Conservation (phyloP, 768 basidiomycete genomes). For the Tylopilus plumbeoviolaceoides region DNA sequence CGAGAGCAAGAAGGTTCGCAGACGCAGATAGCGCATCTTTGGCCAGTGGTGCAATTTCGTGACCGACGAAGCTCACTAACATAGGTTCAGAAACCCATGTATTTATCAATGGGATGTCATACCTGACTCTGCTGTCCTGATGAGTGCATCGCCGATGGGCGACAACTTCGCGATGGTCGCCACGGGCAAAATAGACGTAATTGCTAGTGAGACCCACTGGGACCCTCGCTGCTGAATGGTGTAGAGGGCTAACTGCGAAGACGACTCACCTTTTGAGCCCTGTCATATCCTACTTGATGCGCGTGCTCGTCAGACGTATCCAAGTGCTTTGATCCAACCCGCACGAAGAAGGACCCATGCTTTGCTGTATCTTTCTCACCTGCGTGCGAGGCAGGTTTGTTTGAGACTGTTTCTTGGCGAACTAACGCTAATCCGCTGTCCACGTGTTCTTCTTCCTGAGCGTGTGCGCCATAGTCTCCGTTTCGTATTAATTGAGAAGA, state of each 20-base stretch:
- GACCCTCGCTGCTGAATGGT: neutral
- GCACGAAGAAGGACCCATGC: slow-evolving; percentile 22
- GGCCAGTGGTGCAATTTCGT: slow-evolving; percentile 31
- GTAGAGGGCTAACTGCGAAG: neutral
- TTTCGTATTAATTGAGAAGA: neutral
- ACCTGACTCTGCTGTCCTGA: slow-evolving; percentile 21
- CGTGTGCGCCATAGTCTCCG: neutral
- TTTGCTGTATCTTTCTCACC: slow-evolving; percentile 27
- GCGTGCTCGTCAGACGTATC: neutral
- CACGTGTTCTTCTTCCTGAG: neutral
- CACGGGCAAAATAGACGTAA: slow-evolving; percentile 24
- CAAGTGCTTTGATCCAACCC: slow-evolving; percentile 21
- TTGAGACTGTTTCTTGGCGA: neutral
- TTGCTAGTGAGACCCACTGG: slow-evolving; percentile 26
- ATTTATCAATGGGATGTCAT: neutral
- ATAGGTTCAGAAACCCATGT: neutral
- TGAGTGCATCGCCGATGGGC: slow-evolving; percentile 20
- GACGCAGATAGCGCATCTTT: slow-evolving; percentile 36
- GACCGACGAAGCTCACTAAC: slow-evolving; percentile 31
- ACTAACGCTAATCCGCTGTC: neutral
- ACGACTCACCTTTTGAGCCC: slow-evolving; percentile 25
- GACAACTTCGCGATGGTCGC: slow-evolving; percentile 19
- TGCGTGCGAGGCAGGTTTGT: neutral
- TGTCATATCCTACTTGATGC: slow-evolving; percentile 22
- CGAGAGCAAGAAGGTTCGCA: slow-evolving; percentile 39